Base-by-base conservation (phyloP, 192 early-diverging fungal species). In the Coemansia sp. region DNA sequence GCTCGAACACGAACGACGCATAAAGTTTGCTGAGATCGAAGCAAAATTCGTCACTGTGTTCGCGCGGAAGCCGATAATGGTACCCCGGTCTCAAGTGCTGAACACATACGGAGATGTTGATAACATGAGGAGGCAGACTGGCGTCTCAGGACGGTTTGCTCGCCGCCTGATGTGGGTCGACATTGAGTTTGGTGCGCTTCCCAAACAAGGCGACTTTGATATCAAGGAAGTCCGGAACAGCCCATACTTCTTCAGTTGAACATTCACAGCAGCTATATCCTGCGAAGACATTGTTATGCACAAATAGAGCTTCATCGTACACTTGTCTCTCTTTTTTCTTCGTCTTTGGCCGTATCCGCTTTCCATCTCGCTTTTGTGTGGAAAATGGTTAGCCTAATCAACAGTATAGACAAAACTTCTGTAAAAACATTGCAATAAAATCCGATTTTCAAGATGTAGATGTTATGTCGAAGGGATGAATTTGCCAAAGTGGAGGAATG, bases 191-290 rank as follows among this genome's bases (percentile, higher is more conserved):
- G 82, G 87, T 4, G 85, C 87, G 15, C 68, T 99, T 63, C 96
- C 96, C 0, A 71, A 77, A 16, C 85, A 87, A 43, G 96, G 96
- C 57, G 85, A 90, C 23, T 94, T 99, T 83, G 86, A 96, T 75
- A 85, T 99, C 37, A 67, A 83, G 35, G 72, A 86, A 65, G 94
- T 99, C 2, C 85, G 83, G 63, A 80, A 91, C 15, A 93, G 91
- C 45, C 82, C 80, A 18, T 99, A 97, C 77, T 99, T 99, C 65
- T 99, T 99, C 85, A 90, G 94, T 64, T 99, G 39, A 40, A 40
- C n/a, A n/a, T n/a, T n/a, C n/a, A n/a, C n/a, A n/a, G n/a, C n/a
- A n/a, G n/a, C n/a, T n/a, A n/a, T n/a, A n/a, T n/a, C n/a, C n/a
- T n/a, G n/a, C n/a, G n/a, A n/a, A 42, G 15, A 42, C 34, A 10